Base-by-base conservation (phyloP, 257 asterid genomes). In the Handroanthus guayacan region DNA sequence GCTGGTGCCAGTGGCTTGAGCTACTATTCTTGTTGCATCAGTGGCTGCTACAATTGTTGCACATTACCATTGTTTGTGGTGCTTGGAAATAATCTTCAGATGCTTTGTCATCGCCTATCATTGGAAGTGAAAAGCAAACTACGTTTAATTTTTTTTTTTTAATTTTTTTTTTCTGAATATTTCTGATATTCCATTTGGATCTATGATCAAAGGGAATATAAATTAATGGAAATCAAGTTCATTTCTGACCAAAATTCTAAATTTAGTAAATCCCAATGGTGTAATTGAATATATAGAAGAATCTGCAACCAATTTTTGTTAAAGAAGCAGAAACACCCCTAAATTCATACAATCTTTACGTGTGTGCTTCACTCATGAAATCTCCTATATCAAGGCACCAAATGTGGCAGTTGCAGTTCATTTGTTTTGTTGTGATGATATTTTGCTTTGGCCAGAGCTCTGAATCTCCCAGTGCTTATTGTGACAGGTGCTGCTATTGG, bases 401-500 rank as follows among this genome's bases (percentile, higher is more conserved):
- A 9, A 54, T 71, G 39, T 52, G 62, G 18, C n/a, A 25, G 31
- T 51, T 77, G 62, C 56, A 38, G 45, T 52, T 70, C 20, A 74
- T 58, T 44, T 61, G 3, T 51, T 57, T 20, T 72, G 25, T 79
- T 55, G 54, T 12, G 65, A 67, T 71, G 48, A 67, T 51, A 50
- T 51, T 50, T 56, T 65, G 70, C 39, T 64, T 57, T 66, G 18
- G 39, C 74, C 20, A 6, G 75, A 62, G 44, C 34, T 69, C 81
- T 75, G 62, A 65, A 75, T 54, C 57, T 61, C n/a, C 64, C 57
- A 76, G 73, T 81, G 77, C 43, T 71, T 71, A 34, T 64, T 81
- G 71, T 79, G 47, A 62, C 86, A 94, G 98, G 98, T 20, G 82
- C 98, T 80, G 98, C 98, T 63, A 83, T 92, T 45, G 98, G 98